These are phyloP conservation scores for Huntiella omanensis DNA, from an alignment of 2,329 filamentous ascomycete species.

Conservation along the genomic window DNA sequence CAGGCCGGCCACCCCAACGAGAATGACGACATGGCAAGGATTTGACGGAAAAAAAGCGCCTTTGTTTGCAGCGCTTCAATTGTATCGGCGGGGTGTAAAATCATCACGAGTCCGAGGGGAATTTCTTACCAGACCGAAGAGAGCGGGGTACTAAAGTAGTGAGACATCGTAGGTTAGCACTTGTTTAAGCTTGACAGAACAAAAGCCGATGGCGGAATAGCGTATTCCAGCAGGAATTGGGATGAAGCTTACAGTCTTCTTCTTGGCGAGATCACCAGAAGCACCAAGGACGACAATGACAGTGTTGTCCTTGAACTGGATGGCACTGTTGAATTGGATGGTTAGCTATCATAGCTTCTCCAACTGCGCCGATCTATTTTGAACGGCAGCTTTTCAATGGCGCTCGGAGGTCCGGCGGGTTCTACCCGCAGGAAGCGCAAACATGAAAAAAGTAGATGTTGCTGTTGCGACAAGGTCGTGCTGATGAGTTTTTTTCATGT, in stretches of 20 bases:
- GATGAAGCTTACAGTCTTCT: constrained; percentile 66
- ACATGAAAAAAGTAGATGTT: not conserved
- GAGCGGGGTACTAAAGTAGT: constrained; percentile 63
- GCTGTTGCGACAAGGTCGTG: not conserved
- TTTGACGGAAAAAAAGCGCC: not conserved
- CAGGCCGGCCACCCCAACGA: not conserved
- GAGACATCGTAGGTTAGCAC: not conserved
- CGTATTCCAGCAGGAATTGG: not conserved
- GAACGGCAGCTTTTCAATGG: too few relatives aligned
- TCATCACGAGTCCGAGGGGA: not conserved
- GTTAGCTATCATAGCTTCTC: not conserved
- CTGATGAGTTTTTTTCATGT: not conserved
- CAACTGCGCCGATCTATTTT: too few relatives aligned
- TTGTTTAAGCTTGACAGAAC: not conserved
- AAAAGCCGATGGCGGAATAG: constrained; percentile 10
- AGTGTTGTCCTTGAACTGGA: constrained; percentile 98
- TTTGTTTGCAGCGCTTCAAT: not conserved
- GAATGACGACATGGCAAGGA: constrained; percentile 9
- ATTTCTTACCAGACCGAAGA: constrained; percentile 80
- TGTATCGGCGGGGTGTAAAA: not conserved
- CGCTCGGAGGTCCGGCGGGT: too few relatives aligned
- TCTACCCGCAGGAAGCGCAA: not conserved
- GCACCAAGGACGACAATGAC: constrained; percentile 91
- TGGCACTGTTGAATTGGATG: constrained; percentile 33
- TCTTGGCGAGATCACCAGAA: constrained; percentile 95